These are phyloP conservation scores for Trypanosoma melophagium DNA, from an alignment of 208 protist genomes.

Conservation along the genomic window DNA sequence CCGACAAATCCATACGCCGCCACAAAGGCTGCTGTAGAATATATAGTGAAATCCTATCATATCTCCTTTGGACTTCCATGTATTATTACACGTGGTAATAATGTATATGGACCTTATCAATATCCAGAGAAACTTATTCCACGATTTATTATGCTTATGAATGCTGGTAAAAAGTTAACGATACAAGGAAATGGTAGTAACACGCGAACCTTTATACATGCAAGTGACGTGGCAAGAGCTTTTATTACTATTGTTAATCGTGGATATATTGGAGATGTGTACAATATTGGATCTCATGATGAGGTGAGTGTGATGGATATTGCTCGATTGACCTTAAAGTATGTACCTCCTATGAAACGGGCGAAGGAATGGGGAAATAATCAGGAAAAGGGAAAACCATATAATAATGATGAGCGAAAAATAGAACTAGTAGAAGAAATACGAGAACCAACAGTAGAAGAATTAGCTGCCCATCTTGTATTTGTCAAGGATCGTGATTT, in stretches of 20 bases:
- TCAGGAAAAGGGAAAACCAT: too few relatives aligned
- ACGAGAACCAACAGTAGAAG: conserved; percentile 26
- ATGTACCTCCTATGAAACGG: conserved; percentile 31
- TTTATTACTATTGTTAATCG: conserved; percentile 68
- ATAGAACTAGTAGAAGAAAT: too few relatives aligned
- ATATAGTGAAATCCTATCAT: conserved; percentile 82
- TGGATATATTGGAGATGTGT: conserved; percentile 73
- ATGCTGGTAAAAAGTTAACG: conserved; percentile 45
- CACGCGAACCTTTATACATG: conserved; percentile 67
- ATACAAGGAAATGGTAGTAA: conserved; percentile 58
- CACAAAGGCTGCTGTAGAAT: conserved; percentile 84
- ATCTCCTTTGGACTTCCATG: conserved; percentile 91
- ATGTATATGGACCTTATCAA: conserved; percentile 90
- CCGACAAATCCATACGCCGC: conserved; percentile 96
- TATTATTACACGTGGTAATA: conserved; percentile 95
- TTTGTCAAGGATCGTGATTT: conserved; percentile 71
- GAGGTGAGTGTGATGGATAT: conserved; percentile 69
- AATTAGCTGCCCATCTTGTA: conserved; percentile 21
- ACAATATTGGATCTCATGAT: conserved; percentile 75
- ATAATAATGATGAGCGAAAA: too few relatives aligned
- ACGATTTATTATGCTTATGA: conserved; percentile 66
- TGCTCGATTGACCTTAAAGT: conserved; percentile 32
- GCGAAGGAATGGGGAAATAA: too few relatives aligned
- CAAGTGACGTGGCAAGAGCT: conserved; percentile 63
- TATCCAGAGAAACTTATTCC: conserved; percentile 93